Evolutionary conservation across 176 grass and related monocot species (phyloP).

Genomic region (Neostapfia colusana): DNA sequence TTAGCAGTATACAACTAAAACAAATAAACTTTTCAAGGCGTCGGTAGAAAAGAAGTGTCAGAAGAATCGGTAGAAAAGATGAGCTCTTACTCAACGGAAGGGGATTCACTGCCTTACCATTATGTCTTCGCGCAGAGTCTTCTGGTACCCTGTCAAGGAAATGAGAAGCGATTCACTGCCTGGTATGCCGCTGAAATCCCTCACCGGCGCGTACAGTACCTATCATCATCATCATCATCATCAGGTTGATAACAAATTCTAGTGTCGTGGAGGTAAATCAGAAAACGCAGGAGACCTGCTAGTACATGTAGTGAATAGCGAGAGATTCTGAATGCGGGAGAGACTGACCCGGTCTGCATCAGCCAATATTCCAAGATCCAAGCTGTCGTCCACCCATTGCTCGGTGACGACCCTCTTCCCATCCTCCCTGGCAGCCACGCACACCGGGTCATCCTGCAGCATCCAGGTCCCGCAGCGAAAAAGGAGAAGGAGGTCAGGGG

Average conservation of each 20-base stretch:
- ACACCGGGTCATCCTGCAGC: constrained; percentile 65
- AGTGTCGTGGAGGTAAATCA: neutral
- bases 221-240: constrained; percentile 26
- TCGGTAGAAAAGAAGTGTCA: neutral
- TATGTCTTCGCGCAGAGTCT: constrained; percentile 64
- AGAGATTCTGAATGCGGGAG: neutral
- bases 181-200: constrained; percentile 72
- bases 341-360: constrained; percentile 67
- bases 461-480: neutral
- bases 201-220: constrained; percentile 71
- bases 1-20: neutral
- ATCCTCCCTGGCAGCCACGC: constrained; percentile 55
- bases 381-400: constrained; percentile 67
- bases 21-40: neutral
- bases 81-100: neutral
- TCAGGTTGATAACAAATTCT: constrained; percentile 17
- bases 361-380: constrained; percentile 46
- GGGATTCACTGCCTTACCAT: constrained; percentile 64
- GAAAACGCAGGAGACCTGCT: neutral
- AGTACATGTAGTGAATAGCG: neutral
- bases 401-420: constrained; percentile 78
- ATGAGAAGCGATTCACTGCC: constrained; percentile 64
- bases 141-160: constrained; percentile 92
- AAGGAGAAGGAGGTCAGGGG: neutral
- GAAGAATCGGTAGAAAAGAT: neutral